A percentile compares a stretch with the other conserved stretches of the same genome.
Conservation (phyloP, 176 grass and related monocot species). For the Dactylis glomerata region DNA sequence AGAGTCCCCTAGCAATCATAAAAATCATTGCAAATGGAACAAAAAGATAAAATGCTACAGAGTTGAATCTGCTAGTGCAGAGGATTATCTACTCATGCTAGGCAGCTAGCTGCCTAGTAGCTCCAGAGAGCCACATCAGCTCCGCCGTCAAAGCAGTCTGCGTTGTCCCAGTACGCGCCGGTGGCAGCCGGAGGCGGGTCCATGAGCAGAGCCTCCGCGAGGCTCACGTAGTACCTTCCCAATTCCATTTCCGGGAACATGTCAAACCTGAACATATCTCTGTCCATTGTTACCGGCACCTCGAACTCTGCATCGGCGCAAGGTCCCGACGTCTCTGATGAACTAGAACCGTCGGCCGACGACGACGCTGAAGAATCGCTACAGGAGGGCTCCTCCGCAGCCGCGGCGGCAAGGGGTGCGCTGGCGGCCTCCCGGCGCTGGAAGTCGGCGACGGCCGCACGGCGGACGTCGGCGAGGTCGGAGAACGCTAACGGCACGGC, state of each 20-base stretch:
- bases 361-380: not conserved
- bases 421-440: not conserved
- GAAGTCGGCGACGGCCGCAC: slow-evolving; percentile 39
- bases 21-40: not conserved
- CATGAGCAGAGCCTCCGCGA: slow-evolving; percentile 55
- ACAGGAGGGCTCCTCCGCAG: not conserved
- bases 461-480: slow-evolving; percentile 30
- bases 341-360: not conserved
- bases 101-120: slow-evolving; percentile 9
- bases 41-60: not conserved
- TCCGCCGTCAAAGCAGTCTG: not conserved
- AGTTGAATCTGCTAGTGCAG: not conserved
- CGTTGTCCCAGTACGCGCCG: not conserved
- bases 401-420: no score
- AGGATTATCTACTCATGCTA: not conserved
- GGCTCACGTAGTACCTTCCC: slow-evolving; percentile 36
- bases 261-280: slow-evolving; percentile 1
- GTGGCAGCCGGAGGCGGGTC: slow-evolving; percentile 13
- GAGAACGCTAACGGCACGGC: slow-evolving; percentile 24
- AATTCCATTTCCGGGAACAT: slow-evolving; percentile 35
- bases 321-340: not conserved
- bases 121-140: slow-evolving; percentile 35
- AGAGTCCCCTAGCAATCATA: not conserved
- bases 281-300: not conserved
- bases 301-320: not conserved